Percentiles rank a stretch among this genome's conserved stretches.
Conservation (phyloP, 371 early-diverging fungal genomes). For the Zychaea mexicana region DNA sequence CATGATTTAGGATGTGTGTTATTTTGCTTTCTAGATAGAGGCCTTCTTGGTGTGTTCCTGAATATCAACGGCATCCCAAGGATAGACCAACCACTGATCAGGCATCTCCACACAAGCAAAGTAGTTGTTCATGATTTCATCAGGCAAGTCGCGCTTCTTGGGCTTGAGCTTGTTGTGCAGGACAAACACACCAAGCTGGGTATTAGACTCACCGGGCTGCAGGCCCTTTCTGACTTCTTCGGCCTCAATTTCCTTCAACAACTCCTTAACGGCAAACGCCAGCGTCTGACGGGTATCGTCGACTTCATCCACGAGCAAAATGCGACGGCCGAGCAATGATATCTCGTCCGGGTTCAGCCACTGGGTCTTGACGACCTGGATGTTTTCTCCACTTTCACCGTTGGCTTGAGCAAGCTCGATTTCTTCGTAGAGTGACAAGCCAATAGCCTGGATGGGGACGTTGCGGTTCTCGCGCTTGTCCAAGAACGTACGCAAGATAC, state of each 20-base stretch:
- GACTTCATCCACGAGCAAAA: conserved; percentile 80
- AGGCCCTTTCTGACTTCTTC: conserved; percentile 52
- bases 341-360: conserved; percentile 74
- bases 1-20: background rate
- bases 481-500: conserved; percentile 74
- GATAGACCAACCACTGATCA: conserved; percentile 78
- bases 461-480: conserved; percentile 70
- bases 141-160: conserved; percentile 68
- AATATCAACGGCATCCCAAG: conserved; percentile 79
- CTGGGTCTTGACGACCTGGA: conserved; percentile 76
- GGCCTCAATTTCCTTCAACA: conserved; percentile 67
- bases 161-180: conserved; percentile 78
- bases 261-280: conserved; percentile 71
- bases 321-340: conserved; percentile 66
- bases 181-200: conserved; percentile 74
- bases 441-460: conserved; percentile 80
- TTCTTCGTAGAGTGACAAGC: conserved; percentile 78
- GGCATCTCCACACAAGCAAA: conserved; percentile 75
- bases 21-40: conserved; percentile 11
- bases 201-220: conserved; percentile 58
- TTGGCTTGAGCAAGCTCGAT: conserved; percentile 54
- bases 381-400: conserved; percentile 28
- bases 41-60: conserved; percentile 65
- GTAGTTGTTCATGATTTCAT: conserved; percentile 64
- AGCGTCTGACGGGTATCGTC: conserved; percentile 79